A percentile compares a stretch with the other conserved stretches of the same genome.
Evolutionary conservation across 1,284 basidiomycete genomes (phyloP).

Genomic region (Lentinula novae-zelandiae): DNA sequence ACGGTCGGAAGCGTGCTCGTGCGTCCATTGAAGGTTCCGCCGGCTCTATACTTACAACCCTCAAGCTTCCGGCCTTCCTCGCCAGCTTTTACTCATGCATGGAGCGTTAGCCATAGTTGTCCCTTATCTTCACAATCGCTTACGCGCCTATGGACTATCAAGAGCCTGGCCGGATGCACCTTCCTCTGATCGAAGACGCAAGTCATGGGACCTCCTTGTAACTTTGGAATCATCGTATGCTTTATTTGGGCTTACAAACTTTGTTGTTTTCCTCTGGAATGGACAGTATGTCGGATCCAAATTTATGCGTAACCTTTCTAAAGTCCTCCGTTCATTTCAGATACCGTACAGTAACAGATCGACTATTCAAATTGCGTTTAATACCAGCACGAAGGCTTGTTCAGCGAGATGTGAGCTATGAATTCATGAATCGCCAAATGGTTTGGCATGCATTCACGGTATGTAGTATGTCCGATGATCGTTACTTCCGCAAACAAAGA

Average conservation of each 20-base stretch:
- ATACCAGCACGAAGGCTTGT: slow-evolving; percentile 71
- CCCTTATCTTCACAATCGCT: slow-evolving; percentile 75
- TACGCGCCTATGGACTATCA: slow-evolving; percentile 76
- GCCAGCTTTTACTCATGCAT: slow-evolving; percentile 61
- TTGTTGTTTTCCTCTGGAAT: slow-evolving; percentile 82
- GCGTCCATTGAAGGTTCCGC: slow-evolving; percentile 18
- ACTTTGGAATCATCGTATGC: slow-evolving; percentile 66
- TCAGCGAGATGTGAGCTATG: slow-evolving; percentile 90
- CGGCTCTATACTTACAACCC: slow-evolving; percentile 12
- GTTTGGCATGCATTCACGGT: slow-evolving; percentile 99
- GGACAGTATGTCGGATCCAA: slow-evolving; percentile 58
- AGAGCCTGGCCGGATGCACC: slow-evolving; percentile 89
- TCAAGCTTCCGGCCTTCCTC: slow-evolving; percentile 60
- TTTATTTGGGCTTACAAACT: slow-evolving; percentile 67
- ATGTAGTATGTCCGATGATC: slow-evolving; percentile 25
- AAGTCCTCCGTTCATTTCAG: slow-evolving; percentile 34
- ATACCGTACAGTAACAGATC: slow-evolving; percentile 83
- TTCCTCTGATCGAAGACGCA: slow-evolving; percentile 68
- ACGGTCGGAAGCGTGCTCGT: slow-evolving; percentile 30
- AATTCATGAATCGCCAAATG: slow-evolving; percentile 99
- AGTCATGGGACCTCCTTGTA: slow-evolving; percentile 72
- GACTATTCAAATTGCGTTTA: slow-evolving; percentile 78
- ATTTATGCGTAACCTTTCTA: not conserved
- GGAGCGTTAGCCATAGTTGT: slow-evolving; percentile 72
- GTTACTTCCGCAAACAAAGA: not conserved